Evolutionary conservation across 306 rosid genomes (phyloP), one percentile per base, ranked within the genome.

Genomic region (Cicer chorassanicum): DNA sequence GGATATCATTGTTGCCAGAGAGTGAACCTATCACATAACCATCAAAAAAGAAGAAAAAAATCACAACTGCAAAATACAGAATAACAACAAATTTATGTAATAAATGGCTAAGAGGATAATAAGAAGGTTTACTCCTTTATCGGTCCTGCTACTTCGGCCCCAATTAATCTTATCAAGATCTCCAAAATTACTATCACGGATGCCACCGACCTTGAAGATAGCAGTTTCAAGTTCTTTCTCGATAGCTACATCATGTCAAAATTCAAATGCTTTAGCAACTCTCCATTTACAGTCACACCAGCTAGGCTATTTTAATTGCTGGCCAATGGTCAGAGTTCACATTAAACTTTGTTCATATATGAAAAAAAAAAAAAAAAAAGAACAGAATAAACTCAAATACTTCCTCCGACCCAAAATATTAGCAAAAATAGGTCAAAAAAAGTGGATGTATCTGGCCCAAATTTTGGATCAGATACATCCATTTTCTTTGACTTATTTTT

Each of bases 111-210:
- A 18, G 10, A 14, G 53, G 3, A 60, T 21, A 60, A 41, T n/a
- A 43, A 42, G 72, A 50, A 38, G 72, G 7, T 90, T 90, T 88
- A 91, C 98, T 68, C 98, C 98, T 90, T 94, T 91, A 80, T 94
- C 97, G 8, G 97, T 94, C 67, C 97, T 83, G 85, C 98, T 94
- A 82, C 97, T 94, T 82, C 97, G 84, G 18, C 88, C 97, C 96
- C 95, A 94, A 4, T 86, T 84, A 74, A 94, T 80, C 82, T 90
- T 94, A 82, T 88, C 42, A 16, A 94, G 85, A 83, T 94, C 76
- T 79, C 98, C 95, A 10, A 80, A 88, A 81, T 94, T 94, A 81
- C 94, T 86, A 4, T 94, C 91, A 3, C 80, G 86, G 49, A 94
- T 94, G 40, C 98, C 98, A 69, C 98, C 97, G 0, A 87, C 93